Percentiles rank a stretch among this genome's conserved stretches.
Conservation (phyloP, 2,329 filamentous ascomycete genomes). For the Sporothrix pseudoabietina region DNA sequence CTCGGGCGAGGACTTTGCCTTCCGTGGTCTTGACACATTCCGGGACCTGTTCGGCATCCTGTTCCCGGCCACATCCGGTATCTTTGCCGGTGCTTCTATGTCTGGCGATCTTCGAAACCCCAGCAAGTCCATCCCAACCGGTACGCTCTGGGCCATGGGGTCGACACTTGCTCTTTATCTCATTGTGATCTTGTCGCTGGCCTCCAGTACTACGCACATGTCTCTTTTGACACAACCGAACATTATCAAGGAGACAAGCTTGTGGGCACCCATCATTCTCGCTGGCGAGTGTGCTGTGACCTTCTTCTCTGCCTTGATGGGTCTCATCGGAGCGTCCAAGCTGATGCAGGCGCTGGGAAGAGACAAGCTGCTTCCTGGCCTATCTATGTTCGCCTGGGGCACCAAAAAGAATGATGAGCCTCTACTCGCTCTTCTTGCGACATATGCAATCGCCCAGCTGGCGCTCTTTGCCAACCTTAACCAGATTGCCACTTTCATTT, state of each 20-base stretch:
- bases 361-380: slow-evolving; percentile 75
- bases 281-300: slow-evolving; percentile 81
- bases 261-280: slow-evolving; percentile 73
- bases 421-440: slow-evolving; percentile 72
- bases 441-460: slow-evolving; percentile 73
- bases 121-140: slow-evolving; percentile 79
- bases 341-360: slow-evolving; percentile 79
- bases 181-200: slow-evolving; percentile 76
- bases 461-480: slow-evolving; percentile 84
- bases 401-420: slow-evolving; percentile 74
- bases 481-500: slow-evolving; percentile 84
- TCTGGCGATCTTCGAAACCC: slow-evolving; percentile 82
- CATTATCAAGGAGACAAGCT: slow-evolving; percentile 76
- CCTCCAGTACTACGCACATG: slow-evolving; percentile 70
- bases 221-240: slow-evolving; percentile 77
- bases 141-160: slow-evolving; percentile 76
- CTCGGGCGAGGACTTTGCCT: slow-evolving; percentile 59
- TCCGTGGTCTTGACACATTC: slow-evolving; percentile 68
- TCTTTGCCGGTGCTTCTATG: slow-evolving; percentile 79
- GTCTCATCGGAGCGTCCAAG: slow-evolving; percentile 81
- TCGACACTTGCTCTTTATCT: slow-evolving; percentile 77
- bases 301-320: slow-evolving; percentile 85
- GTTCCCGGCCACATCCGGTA: slow-evolving; percentile 70
- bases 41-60: slow-evolving; percentile 83
- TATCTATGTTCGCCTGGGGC: slow-evolving; percentile 73